Evolutionary conservation across 2,329 filamentous ascomycete species (phyloP).

Genomic region (Pyrenochaeta sp.): DNA sequence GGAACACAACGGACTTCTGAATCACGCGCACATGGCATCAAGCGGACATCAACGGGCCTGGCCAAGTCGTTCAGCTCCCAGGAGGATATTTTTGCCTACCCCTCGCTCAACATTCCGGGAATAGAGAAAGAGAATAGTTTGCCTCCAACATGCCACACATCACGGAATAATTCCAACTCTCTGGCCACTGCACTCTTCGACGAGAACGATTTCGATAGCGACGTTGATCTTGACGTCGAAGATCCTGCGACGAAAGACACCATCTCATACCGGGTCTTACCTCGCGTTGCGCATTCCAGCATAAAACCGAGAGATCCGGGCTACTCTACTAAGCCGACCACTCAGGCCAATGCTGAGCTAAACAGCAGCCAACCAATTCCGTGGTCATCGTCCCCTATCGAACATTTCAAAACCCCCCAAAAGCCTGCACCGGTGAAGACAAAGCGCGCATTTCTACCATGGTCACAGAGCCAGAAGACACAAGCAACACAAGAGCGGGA

Average conservation of each 20-base stretch:
- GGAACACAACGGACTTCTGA: slow-evolving; percentile 15
- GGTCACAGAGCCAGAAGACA: slow-evolving; percentile 51
- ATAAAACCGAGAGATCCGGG: slow-evolving; percentile 51
- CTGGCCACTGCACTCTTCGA: slow-evolving; percentile 59
- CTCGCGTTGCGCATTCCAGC: slow-evolving; percentile 17
- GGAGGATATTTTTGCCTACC: slow-evolving; percentile 42
- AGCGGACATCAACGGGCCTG: slow-evolving; percentile 56
- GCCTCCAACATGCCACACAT: slow-evolving; percentile 19
- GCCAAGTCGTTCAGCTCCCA: slow-evolving; percentile 52
- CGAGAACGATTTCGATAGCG: slow-evolving; percentile 87
- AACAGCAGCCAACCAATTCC: slow-evolving; percentile 66
- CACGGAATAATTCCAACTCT: slow-evolving; percentile 18
- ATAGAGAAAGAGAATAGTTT: slow-evolving; percentile 36
- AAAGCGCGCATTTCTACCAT: slow-evolving; percentile 63
- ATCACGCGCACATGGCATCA: slow-evolving; percentile 44
- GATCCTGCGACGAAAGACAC: slow-evolving; percentile 60
- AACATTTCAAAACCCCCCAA: slow-evolving; percentile 49
- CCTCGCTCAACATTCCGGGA: slow-evolving; percentile 31
- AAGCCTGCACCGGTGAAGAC: slow-evolving; percentile 19
- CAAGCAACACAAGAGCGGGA: slow-evolving; percentile 22
- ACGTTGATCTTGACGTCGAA: slow-evolving; percentile 76
- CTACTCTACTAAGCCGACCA: slow-evolving; percentile 37
- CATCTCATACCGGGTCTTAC: slow-evolving; percentile 52
- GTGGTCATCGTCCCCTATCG: slow-evolving; percentile 74
- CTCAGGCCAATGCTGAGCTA: slow-evolving; percentile 20